A percentile compares a stretch with the other conserved stretches of the same genome.
These are phyloP conservation scores for Trichoderma koningiopsis DNA, from an alignment of 2,329 filamentous ascomycete genomes.

Conservation along the genomic window DNA sequence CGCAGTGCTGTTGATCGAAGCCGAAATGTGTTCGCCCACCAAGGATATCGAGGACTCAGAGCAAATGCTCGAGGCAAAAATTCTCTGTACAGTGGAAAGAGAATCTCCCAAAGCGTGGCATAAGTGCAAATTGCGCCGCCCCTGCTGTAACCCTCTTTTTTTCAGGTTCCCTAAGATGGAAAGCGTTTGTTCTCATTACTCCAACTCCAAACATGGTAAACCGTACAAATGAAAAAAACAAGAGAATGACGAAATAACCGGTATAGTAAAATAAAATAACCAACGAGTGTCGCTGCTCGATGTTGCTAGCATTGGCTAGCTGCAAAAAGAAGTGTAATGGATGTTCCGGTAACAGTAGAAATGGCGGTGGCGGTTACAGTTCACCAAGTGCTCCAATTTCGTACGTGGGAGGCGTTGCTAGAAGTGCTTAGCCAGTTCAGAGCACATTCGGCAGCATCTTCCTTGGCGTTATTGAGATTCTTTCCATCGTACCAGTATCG, in stretches of 20 bases:
- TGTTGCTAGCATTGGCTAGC: background rate
- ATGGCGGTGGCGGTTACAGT: background rate
- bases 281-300: background rate
- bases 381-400: slow-evolving; percentile 32
- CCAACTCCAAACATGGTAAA: slow-evolving; percentile 21
- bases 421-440: slow-evolving; percentile 56
- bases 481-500: slow-evolving; percentile 91
- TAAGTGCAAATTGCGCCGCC: slow-evolving; percentile 18
- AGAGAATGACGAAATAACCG: background rate
- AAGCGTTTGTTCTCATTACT: background rate
- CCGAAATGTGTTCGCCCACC: background rate
- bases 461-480: slow-evolving; percentile 82
- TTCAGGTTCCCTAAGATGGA: background rate
- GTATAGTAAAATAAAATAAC: slow-evolving; percentile 4
- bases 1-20: background rate
- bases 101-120: slow-evolving; percentile 3
- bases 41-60: background rate
- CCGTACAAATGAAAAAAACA: slow-evolving; percentile 16
- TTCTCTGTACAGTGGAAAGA: background rate
- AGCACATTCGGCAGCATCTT: slow-evolving; percentile 88
- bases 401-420: slow-evolving; percentile 30
- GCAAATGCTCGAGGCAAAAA: background rate
- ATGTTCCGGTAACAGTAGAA: background rate
- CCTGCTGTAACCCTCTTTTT: background rate
- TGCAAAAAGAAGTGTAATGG: background rate